Evolutionary conservation across 768 basidiomycete genomes (phyloP).

Genomic region (Naematelia encephala): DNA sequence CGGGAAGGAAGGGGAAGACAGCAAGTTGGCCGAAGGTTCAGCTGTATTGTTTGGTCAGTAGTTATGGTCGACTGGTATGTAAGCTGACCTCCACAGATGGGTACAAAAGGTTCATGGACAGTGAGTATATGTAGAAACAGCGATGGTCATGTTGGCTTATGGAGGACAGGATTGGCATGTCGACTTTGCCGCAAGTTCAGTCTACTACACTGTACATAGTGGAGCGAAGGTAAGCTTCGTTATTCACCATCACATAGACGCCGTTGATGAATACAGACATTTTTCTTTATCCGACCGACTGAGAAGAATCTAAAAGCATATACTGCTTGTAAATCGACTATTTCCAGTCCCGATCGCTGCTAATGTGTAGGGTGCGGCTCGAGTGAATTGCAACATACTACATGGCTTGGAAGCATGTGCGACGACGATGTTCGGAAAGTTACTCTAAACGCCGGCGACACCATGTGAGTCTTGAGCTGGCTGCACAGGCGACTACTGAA

Average conservation of each 20-base stretch:
- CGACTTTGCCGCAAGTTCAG: conserved; percentile 95
- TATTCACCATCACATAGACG: background rate
- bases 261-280: conserved; percentile 58
- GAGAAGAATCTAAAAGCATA: conserved; percentile 80
- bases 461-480: conserved; percentile 35
- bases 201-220: conserved; percentile 90
- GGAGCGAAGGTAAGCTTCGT: conserved; percentile 67
- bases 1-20: conserved; percentile 8
- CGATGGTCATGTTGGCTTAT: conserved; percentile 10
- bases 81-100: conserved; percentile 60
- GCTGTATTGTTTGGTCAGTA: conserved; percentile 71
- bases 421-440: conserved; percentile 82
- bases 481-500: conserved; percentile 18
- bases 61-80: background rate
- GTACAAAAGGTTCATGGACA: conserved; percentile 88
- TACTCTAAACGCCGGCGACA: conserved; percentile 43
- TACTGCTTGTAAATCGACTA: conserved; percentile 61
- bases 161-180: conserved; percentile 88
- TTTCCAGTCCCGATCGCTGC: background rate
- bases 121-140: conserved; percentile 54
- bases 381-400: conserved; percentile 72
- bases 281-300: conserved; percentile 93
- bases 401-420: conserved; percentile 89
- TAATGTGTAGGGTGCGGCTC: conserved; percentile 65
- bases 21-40: conserved; percentile 73